These are phyloP conservation scores for Piromyces finnis DNA, from an alignment of 192 early-diverging fungal species.

Conservation along the genomic window DNA sequence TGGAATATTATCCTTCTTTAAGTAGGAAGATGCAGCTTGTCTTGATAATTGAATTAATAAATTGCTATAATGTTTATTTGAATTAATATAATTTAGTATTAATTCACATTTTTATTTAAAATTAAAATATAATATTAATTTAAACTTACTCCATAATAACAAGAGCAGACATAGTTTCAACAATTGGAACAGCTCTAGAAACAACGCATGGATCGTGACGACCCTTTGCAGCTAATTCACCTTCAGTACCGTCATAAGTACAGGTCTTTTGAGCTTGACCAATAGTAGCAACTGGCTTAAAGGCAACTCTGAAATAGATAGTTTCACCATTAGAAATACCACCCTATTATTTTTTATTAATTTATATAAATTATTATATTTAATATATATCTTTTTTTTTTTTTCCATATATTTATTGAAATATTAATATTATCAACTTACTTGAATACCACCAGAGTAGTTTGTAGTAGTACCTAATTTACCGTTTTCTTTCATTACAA, in stretches of 20 bases:
- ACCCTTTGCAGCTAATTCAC: slow-evolving; percentile 75
- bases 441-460: slow-evolving; percentile 86
- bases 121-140: too few relatives aligned
- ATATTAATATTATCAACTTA: slow-evolving; percentile 1
- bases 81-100: too few relatives aligned
- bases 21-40: slow-evolving; percentile 19
- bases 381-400: too few relatives aligned
- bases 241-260: slow-evolving; percentile 62
- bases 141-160: slow-evolving; percentile 80
- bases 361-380: too few relatives aligned
- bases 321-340: slow-evolving; percentile 92
- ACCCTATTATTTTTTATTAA: slow-evolving; percentile 30
- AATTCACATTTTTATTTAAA: too few relatives aligned
- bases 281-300: slow-evolving; percentile 95
- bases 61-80: slow-evolving; percentile 13
- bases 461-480: slow-evolving; percentile 76
- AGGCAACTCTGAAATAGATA: slow-evolving; percentile 94
- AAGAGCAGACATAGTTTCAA: slow-evolving; percentile 88
- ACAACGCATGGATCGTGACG: slow-evolving; percentile 96
- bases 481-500: slow-evolving; percentile 37
- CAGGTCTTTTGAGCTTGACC: slow-evolving; percentile 75
- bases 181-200: slow-evolving; percentile 90
- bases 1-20: slow-evolving; percentile 22
- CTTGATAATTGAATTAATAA: slow-evolving; percentile 43
- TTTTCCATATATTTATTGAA: neutral